phyloP scores from a whole-genome alignment of 2,329 filamentous ascomycete species.

The Colletotrichum lupini region DNA sequence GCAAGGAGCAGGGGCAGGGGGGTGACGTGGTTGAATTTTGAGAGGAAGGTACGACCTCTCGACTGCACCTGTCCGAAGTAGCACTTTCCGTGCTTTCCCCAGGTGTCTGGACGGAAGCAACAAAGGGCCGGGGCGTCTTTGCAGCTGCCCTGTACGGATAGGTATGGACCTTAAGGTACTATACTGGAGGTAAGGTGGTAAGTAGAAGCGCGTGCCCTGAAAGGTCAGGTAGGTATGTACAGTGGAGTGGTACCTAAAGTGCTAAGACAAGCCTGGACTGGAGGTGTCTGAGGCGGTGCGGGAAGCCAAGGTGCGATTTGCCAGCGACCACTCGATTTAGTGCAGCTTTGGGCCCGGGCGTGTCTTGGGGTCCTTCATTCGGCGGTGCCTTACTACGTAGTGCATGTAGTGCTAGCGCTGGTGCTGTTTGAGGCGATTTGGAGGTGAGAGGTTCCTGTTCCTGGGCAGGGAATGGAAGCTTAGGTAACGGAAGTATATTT shows the following conservation, averaged over 20 bases:
- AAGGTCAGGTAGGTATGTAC: too few relatives aligned
- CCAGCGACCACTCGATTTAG: not conserved
- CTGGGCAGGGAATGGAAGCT: not conserved
- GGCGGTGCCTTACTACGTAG: not conserved
- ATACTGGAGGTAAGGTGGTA: too few relatives aligned
- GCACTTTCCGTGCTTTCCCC: too few relatives aligned
- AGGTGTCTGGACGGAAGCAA: not conserved
- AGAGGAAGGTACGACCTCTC: not conserved
- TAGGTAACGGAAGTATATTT: not conserved
- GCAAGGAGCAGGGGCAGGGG: conserved; percentile 20
- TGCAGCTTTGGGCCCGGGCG: not conserved
- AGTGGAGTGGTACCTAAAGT: too few relatives aligned
- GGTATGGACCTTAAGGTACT: too few relatives aligned
- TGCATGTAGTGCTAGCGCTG: not conserved
- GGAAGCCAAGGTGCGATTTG: not conserved
- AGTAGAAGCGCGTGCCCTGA: too few relatives aligned
- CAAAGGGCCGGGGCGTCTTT: not conserved
- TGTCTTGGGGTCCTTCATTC: not conserved
- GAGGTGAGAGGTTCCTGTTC: not conserved
- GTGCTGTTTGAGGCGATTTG: not conserved
- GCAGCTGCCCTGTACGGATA: too few relatives aligned
- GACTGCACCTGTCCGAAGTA: too few relatives aligned
- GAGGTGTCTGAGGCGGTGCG: not conserved
- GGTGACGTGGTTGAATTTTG: conserved; percentile 30
- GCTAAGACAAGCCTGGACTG: not conserved